A percentile compares a stretch with the other conserved stretches of the same genome.
Evolutionary conservation across 208 protist genomes (phyloP).

Genomic region (Tritrichomonas foetus): DNA sequence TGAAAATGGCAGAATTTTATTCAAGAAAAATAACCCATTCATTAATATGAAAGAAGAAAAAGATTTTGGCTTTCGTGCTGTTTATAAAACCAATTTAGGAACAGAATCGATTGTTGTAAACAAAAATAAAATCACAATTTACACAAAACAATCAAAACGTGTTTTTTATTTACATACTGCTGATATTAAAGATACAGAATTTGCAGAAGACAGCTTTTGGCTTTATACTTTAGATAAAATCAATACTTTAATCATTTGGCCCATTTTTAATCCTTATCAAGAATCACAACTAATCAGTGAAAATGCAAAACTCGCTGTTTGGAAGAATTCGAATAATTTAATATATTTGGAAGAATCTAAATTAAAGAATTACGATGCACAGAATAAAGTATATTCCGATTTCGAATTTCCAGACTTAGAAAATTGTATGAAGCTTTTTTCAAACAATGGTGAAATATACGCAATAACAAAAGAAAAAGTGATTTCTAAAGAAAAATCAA

Average conservation of each 20-base stretch:
- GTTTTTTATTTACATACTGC: background rate
- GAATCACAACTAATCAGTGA: background rate
- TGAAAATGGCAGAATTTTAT: background rate
- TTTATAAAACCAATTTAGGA: conserved; percentile 3
- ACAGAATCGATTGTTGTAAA: background rate
- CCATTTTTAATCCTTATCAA: background rate
- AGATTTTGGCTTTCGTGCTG: background rate
- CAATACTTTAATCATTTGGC: background rate
- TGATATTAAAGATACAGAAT: background rate
- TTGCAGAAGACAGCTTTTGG: background rate
- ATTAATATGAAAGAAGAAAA: background rate
- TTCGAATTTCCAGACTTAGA: background rate
- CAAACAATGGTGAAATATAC: background rate
- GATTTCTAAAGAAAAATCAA: background rate
- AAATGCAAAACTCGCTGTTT: background rate
- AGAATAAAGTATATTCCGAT: background rate
- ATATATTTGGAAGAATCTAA: background rate
- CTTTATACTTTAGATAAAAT: background rate
- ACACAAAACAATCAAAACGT: background rate
- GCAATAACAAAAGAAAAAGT: background rate
- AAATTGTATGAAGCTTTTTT: background rate
- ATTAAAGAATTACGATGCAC: background rate
- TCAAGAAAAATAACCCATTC: background rate
- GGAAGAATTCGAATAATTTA: background rate
- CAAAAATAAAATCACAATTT: background rate